Conservation (phyloP, 2,329 filamentous ascomycete species). For the Septoria petroselini region DNA sequence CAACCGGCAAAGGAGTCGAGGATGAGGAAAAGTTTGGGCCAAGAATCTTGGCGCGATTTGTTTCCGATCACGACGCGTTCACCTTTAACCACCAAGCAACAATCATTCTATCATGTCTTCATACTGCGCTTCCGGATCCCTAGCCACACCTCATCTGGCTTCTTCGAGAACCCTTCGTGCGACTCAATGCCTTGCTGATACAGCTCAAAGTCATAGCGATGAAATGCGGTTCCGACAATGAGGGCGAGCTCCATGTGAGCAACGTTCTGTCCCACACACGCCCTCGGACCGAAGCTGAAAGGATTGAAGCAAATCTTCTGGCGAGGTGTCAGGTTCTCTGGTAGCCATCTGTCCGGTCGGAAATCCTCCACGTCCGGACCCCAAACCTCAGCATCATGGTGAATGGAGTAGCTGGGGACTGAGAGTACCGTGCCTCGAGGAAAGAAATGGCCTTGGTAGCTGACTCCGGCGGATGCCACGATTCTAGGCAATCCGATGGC, state of each 20-base stretch:
- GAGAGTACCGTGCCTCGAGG: constrained; percentile 35
- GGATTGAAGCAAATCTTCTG: constrained; percentile 40
- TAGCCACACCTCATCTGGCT: constrained; percentile 28
- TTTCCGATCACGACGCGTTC: no score
- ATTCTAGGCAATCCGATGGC: constrained; percentile 28
- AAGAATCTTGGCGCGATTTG: no score
- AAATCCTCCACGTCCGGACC: constrained; percentile 37
- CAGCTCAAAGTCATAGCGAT: constrained; percentile 30
- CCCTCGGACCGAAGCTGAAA: constrained; percentile 40
- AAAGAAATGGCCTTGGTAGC: constrained; percentile 28
- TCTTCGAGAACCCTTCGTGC: constrained; percentile 32
- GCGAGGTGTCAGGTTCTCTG: constrained; percentile 35
- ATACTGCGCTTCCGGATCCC: constrained; percentile 19
- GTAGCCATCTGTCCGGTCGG: constrained; percentile 36
- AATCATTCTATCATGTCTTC: not conserved
- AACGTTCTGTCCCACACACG: constrained; percentile 41
- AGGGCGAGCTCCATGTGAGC: constrained; percentile 40
- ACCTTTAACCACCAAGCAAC: no score
- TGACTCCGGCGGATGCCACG: constrained; percentile 31
- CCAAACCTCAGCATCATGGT: constrained; percentile 38
- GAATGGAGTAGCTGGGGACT: constrained; percentile 40
- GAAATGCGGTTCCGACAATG: constrained; percentile 34
- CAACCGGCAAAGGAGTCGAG: no score
- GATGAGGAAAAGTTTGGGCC: no score
- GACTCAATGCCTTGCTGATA: constrained; percentile 29